phyloP scores from a whole-genome alignment of 768 basidiomycete genomes.

The Jaapia argillacea region DNA sequence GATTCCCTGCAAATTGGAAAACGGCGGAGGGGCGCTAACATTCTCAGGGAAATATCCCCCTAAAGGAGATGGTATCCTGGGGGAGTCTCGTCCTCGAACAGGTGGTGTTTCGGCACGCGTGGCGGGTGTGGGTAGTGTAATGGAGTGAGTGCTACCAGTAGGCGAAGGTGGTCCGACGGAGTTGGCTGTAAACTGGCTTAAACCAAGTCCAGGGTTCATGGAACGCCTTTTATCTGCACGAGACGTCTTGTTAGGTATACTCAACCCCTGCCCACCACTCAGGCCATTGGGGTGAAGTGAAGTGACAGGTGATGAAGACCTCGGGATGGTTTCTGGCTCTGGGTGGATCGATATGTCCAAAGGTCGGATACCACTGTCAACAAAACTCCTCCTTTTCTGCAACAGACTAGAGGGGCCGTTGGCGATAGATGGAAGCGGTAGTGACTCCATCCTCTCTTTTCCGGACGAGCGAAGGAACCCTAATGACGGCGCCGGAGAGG shows the following conservation, averaged over 20 bases:
- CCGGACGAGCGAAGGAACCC: neutral
- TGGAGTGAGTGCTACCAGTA: constrained; percentile 13
- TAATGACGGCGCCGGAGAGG: neutral
- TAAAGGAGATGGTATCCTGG: constrained; percentile 21
- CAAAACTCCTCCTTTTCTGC: neutral
- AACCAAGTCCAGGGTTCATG: constrained; percentile 40
- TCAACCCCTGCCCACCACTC: constrained; percentile 8
- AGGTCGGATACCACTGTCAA: no score
- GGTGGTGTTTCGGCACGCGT: constrained; percentile 19
- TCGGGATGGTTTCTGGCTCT: no score
- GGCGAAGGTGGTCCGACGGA: constrained; percentile 18
- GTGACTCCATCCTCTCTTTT: neutral
- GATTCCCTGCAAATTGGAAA: no score
- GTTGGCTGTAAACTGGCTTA: constrained; percentile 14
- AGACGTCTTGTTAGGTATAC: constrained; percentile 20
- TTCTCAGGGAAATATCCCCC: constrained; percentile 20
- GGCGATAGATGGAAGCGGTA: neutral
- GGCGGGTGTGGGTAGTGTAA: constrained; percentile 7
- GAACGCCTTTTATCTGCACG: constrained; percentile 40
- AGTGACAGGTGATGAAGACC: no score
- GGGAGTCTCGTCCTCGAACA: constrained; percentile 15
- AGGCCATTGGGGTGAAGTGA: no score
- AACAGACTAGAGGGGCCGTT: neutral
- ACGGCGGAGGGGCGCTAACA: constrained; percentile 4
- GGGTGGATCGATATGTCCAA: no score